Evolutionary conservation across 768 basidiomycete genomes (phyloP).

Genomic region (Cantharellus anzutake): DNA sequence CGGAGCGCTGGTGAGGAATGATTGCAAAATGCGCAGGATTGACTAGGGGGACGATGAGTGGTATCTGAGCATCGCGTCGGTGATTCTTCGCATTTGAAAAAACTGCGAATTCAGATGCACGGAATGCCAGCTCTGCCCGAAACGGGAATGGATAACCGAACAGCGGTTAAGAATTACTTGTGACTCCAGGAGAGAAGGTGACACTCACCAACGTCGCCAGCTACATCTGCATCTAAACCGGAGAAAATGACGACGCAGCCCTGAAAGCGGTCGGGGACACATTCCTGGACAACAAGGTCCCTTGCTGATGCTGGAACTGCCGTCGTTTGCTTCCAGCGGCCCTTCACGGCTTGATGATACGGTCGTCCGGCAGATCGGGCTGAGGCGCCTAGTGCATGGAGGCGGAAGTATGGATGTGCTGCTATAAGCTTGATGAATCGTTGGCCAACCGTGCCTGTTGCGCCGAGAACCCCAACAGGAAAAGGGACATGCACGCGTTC

Average conservation of each 20-base stretch:
- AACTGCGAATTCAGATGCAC: slow-evolving; percentile 71
- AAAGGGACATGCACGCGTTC: neutral
- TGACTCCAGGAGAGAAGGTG: neutral
- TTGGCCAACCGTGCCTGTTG: slow-evolving; percentile 91
- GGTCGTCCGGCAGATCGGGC: slow-evolving; percentile 67
- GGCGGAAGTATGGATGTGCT: slow-evolving; percentile 73
- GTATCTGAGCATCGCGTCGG: slow-evolving; percentile 78
- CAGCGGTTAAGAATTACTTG: neutral
- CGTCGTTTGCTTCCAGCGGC: slow-evolving; percentile 70
- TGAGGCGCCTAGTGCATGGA: slow-evolving; percentile 80
- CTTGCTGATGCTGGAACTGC: slow-evolving; percentile 50
- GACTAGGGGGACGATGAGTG: slow-evolving; percentile 90
- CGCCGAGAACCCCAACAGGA: slow-evolving; percentile 60
- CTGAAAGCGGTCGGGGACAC: slow-evolving; percentile 53
- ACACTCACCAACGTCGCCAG: slow-evolving; percentile 76
- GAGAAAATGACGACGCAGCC: slow-evolving; percentile 84
- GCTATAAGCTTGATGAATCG: slow-evolving; percentile 82
- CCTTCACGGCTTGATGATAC: slow-evolving; percentile 40
- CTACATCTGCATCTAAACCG: slow-evolving; percentile 88
- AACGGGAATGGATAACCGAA: neutral
- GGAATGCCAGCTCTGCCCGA: slow-evolving; percentile 62
- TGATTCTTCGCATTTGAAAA: slow-evolving; percentile 98
- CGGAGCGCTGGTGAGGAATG: slow-evolving; percentile 58
- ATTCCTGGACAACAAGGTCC: slow-evolving; percentile 52
- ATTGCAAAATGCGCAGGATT: slow-evolving; percentile 76